phyloP scores from a whole-genome alignment of 1,139 yeast genomes.

The Blastobotrys ciferrii region DNA sequence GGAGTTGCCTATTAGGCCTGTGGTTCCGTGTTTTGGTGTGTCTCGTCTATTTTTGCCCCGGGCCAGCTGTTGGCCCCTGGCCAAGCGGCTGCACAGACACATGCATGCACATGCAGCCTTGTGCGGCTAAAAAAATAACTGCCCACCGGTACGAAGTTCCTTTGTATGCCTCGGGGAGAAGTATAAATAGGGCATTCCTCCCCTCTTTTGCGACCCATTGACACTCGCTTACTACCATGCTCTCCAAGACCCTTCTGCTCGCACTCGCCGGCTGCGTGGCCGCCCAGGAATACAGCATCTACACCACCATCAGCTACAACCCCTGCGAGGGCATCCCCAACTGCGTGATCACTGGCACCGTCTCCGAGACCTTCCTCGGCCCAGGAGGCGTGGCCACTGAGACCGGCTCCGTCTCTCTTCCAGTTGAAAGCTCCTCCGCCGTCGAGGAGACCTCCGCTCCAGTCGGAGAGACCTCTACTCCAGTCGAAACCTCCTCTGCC shows the following conservation, averaged over 20 bases:
- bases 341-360: constrained; percentile 5
- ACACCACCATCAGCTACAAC: not conserved
- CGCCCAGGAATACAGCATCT: not conserved
- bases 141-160: no score
- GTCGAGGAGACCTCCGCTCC: not conserved
- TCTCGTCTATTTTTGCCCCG: no score
- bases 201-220: not conserved
- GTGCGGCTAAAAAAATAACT: no score
- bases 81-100: no score
- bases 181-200: not conserved
- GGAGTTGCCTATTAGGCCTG: no score
- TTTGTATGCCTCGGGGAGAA: no score
- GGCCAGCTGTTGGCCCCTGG: no score
- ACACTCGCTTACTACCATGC: not conserved
- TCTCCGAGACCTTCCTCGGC: not conserved
- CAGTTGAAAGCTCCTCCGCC: not conserved
- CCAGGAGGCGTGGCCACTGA: not conserved
- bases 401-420: not conserved
- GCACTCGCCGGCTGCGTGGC: not conserved
- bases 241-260: not conserved
- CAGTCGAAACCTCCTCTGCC: constrained; percentile 3
- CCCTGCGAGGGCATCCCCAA: constrained; percentile 6
- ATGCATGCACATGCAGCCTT: no score
- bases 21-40: no score
- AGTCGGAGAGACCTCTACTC: not conserved